These are phyloP conservation scores for Botrytis byssoidea DNA, from an alignment of 2,329 filamentous ascomycete species.

Conservation along the genomic window DNA sequence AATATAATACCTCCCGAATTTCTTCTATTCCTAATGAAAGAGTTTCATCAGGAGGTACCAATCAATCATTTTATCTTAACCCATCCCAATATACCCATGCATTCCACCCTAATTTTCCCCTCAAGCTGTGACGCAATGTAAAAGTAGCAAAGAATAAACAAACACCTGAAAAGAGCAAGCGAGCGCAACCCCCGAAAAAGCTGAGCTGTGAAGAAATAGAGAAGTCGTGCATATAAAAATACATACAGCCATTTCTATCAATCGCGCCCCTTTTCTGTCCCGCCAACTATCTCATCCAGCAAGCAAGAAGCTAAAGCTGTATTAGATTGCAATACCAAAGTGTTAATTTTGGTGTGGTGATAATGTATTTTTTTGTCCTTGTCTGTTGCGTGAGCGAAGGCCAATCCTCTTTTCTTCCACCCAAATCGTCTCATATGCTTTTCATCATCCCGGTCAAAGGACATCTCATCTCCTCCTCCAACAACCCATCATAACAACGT, in stretches of 20 bases:
- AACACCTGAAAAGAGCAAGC: conserved; percentile 14
- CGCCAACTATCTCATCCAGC: neutral
- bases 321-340: conserved; percentile 3
- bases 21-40: neutral
- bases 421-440: conserved; percentile 16
- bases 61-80: conserved; percentile 13
- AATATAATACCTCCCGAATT: conserved; percentile 5
- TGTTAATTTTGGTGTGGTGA: neutral
- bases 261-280: neutral
- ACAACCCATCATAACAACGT: conserved; percentile 17
- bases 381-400: conserved; percentile 19
- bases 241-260: neutral
- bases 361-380: neutral
- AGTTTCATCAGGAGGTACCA: conserved; percentile 1
- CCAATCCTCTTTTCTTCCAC: conserved; percentile 16
- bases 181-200: conserved; percentile 1
- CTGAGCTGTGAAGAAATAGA: neutral
- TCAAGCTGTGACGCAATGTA: conserved; percentile 1
- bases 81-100: conserved; percentile 3
- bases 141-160: neutral
- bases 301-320: neutral
- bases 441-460: conserved; percentile 18
- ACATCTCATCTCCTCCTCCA: conserved; percentile 10
- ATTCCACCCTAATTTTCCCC: conserved; percentile 7
- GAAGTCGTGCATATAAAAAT: neutral